These are phyloP conservation scores for Passiflora organensis DNA, from an alignment of 345 rosid species.

Conservation along the genomic window DNA sequence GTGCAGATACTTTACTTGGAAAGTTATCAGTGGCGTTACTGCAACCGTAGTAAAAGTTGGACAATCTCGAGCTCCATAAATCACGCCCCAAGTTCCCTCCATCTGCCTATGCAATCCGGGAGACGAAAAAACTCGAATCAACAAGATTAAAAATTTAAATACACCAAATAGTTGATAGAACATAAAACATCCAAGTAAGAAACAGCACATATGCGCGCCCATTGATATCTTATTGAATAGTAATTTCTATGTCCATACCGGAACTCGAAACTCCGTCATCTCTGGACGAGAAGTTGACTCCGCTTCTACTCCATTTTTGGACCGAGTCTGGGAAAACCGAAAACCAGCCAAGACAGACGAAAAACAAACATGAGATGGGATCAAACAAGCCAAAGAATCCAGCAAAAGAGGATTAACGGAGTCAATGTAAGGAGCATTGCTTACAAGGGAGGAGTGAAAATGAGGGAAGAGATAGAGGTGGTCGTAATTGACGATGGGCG, in stretches of 20 bases:
- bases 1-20: conserved; percentile 33
- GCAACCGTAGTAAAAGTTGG: conserved; percentile 68
- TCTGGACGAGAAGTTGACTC: conserved; percentile 20
- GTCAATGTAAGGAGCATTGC: conserved; percentile 7
- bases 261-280: conserved; percentile 36
- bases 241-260: conserved; percentile 36
- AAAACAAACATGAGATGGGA: background rate
- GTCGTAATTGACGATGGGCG: conserved; percentile 31
- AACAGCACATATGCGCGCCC: background rate
- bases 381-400: background rate
- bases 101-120: conserved; percentile 30
- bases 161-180: background rate
- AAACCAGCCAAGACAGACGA: background rate
- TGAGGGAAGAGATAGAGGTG: conserved; percentile 28
- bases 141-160: conserved; percentile 6
- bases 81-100: conserved; percentile 47
- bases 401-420: background rate
- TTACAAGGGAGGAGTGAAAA: conserved; percentile 24
- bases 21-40: conserved; percentile 57
- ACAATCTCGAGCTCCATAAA: conserved; percentile 60
- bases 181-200: background rate
- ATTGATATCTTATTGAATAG: background rate
- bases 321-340: conserved; percentile 13
- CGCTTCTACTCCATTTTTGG: conserved; percentile 17
- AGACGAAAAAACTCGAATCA: background rate